A percentile compares a stretch with the other conserved stretches of the same genome.
These are phyloP conservation scores for Penicillium sp. DNA, from an alignment of 2,329 filamentous ascomycete species.

Conservation along the genomic window DNA sequence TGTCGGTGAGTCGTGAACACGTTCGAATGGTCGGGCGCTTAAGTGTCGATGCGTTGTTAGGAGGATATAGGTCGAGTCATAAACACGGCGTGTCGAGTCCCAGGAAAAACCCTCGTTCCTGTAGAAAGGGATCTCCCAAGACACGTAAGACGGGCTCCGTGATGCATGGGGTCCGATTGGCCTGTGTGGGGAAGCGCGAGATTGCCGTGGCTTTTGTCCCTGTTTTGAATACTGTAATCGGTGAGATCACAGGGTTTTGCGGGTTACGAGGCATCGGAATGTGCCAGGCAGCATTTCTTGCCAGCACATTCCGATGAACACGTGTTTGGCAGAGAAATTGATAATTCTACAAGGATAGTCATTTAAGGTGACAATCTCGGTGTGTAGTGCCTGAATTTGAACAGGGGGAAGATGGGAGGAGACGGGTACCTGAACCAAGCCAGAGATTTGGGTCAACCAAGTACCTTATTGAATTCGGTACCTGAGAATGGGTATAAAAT, in stretches of 20 bases:
- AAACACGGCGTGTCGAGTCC: neutral
- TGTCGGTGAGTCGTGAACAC: neutral
- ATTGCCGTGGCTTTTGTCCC: constrained; percentile 1
- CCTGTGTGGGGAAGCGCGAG: constrained; percentile 13
- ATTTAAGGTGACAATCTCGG: neutral
- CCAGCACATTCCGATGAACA: neutral
- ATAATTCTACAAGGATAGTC: neutral
- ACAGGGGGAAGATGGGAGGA: neutral
- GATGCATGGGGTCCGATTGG: constrained; percentile 16
- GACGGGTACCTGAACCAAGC: neutral
- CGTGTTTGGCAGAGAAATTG: neutral
- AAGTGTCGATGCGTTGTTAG: neutral
- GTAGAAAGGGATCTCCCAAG: constrained; percentile 4
- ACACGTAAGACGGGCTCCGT: constrained; percentile 14
- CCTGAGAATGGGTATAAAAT: neutral
- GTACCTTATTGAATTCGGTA: neutral
- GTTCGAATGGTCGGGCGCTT: neutral
- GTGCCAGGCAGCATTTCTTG: neutral
- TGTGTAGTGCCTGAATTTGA: neutral
- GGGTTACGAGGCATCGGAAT: neutral
- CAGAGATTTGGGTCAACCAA: neutral
- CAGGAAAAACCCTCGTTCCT: neutral
- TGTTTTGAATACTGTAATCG: neutral
- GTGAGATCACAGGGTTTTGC: neutral
- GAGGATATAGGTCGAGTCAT: neutral